phyloP scores from a whole-genome alignment of 1,284 basidiomycete species.

The Puccinia polysora region DNA sequence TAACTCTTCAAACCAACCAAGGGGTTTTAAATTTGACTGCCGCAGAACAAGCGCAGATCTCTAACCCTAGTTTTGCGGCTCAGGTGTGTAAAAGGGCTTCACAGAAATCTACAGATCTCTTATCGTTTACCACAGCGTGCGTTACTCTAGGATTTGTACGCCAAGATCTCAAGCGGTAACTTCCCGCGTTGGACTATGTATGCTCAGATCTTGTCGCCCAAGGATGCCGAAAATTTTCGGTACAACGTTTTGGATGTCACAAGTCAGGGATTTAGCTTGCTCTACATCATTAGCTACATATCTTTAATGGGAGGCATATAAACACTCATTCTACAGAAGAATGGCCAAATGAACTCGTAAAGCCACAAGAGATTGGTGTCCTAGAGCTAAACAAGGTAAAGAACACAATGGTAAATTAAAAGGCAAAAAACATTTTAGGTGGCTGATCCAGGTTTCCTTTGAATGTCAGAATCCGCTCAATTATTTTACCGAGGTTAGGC shows the following conservation, averaged over 20 bases:
- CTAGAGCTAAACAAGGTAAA: conserved; percentile 15
- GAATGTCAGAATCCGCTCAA: conserved; percentile 14
- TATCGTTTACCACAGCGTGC: background rate
- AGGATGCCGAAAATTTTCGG: conserved; percentile 83
- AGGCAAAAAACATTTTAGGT: background rate
- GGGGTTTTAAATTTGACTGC: conserved; percentile 57
- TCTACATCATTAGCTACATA: background rate
- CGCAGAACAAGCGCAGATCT: conserved; percentile 59
- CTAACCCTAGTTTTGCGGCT: conserved; percentile 71
- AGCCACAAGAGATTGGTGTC: conserved; percentile 9
- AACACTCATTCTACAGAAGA: conserved; percentile 53
- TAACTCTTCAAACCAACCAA: conserved; percentile 14
- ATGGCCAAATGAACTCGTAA: conserved; percentile 46
- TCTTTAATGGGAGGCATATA: background rate
- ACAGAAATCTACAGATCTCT: background rate
- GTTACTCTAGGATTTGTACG: conserved; percentile 63
- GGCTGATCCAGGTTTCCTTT: background rate
- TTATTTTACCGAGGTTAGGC: conserved; percentile 29
- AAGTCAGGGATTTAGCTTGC: conserved; percentile 52
- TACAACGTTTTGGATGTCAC: conserved; percentile 86
- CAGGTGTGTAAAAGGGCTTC: background rate
- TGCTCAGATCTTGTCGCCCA: conserved; percentile 77
- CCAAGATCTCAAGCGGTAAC: conserved; percentile 71
- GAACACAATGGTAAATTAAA: background rate
- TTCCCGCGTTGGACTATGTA: conserved; percentile 74